Base-by-base conservation (phyloP, 345 rosid genomes). In the Triadica sebifera region DNA sequence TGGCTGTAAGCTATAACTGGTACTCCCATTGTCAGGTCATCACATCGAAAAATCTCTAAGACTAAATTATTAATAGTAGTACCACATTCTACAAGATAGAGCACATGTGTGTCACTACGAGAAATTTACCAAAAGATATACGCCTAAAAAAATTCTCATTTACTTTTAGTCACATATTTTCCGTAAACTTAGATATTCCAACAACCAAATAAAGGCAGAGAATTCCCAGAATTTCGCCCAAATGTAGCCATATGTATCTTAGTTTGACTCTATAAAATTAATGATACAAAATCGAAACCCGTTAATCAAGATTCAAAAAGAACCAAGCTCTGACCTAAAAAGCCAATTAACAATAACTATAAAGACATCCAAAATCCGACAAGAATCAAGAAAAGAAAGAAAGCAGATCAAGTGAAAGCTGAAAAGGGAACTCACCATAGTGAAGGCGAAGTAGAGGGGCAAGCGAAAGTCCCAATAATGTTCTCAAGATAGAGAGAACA, bases 371-470 rank as follows among this genome's bases (percentile, higher is more conserved):
- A 43, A 43, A 43, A 10, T 0, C 34, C 34, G 10, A 43, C 8
- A 43, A 43, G 10, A 43, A 43, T n/a, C 11, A 55, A 10, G n/a
- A 46, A 68, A 11, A 12, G 34, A 52, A 39, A 13, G 43, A 53
- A 51, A 52, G 34, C 1, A 29, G 20, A 24, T 43, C 9, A 43
- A 43, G 47, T 6, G 1, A 43, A 43, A 43, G 47, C 8, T 29
- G 34, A 29, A 29, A 29, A 7, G 22, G 15, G 10, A 45, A 58
- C 74, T 45, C 22, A 71, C 66, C 74, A 71, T 71, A 25, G 66
- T 41, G 41, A 58, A 56, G 4, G 5, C 24, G 24, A 17, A 16
- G 56, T 45, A 24, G 19, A 55, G 37, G 24, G 38, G 3, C 9
- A 25, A 24, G 38, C 55, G 25, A 45, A 15, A 70, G n/a, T 39